Base-by-base conservation (phyloP, 345 rosid genomes). In the Pugionium dolabratum region DNA sequence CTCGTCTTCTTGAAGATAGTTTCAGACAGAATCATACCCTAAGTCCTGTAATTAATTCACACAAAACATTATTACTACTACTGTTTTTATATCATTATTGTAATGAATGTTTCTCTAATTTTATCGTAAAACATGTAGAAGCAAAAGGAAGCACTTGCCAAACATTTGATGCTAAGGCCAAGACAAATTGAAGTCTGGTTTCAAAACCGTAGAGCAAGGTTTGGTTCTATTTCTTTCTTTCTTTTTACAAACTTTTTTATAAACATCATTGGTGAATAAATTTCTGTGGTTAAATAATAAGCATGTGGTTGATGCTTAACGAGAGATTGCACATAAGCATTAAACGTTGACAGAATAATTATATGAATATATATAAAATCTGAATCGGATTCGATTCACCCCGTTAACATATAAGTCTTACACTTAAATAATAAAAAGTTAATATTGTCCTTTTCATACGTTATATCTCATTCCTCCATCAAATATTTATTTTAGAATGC, bases 121-220 rank as follows among this genome's bases (percentile, higher is more conserved):
- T 59, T 42, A 2, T 32, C 1, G 37, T 50, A 27, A 48, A 72
- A 54, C 7, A 46, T 62, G 74, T 85, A 93, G 98, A 90, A 86
- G 71, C 97, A 93, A 79, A 93, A 93, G 79, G 98, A 86, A 70
- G 87, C 80, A 68, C 76, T 93, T 79, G 94, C 98, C 51, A 48
- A 56, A 79, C 82, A 87, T 64, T 67, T 93, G 86, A 84, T 83
- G 83, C 87, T 93, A 71, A 78, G 81, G 76, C 90, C 96, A 49
- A 79, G 98, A 68, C 97, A 93, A 76, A 94, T 90, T 42, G 98
- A 93, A 77, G 98, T 93, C 51, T 93, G 98, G 98, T 93, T 93
- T 80, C 98, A 93, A 76, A 93, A 93, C 83, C 95, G 98, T 62
- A 86, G 98, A 86, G 98, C 98, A 84, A 88, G 98, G 98, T 93